Percentiles rank a stretch among this genome's conserved stretches.
phyloP scores from a whole-genome alignment of 2,329 filamentous ascomycete species.

The Amauroascus verrucosus region DNA sequence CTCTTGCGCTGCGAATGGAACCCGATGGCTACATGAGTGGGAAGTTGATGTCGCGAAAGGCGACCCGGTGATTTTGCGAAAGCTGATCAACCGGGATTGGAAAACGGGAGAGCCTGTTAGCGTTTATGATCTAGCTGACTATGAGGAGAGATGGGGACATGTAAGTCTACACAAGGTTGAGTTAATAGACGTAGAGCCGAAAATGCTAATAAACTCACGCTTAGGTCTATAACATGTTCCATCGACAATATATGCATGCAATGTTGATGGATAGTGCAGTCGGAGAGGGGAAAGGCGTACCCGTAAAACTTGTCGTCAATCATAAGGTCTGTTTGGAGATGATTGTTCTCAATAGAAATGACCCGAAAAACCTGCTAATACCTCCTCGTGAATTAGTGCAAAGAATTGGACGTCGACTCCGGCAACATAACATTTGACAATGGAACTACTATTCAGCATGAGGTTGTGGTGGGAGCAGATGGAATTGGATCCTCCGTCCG shows the following conservation, averaged over 20 bases:
- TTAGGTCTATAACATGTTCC: conserved; percentile 56
- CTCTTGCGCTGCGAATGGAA: conserved; percentile 59
- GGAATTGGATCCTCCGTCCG: conserved; percentile 58
- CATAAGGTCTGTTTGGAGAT: conserved; percentile 36
- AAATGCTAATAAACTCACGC: not conserved
- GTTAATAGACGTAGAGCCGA: not conserved
- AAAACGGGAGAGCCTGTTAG: conserved; percentile 56
- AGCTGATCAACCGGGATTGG: conserved; percentile 61
- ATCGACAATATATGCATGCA: conserved; percentile 57
- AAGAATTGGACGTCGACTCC: conserved; percentile 43
- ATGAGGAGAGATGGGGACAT: conserved; percentile 55
- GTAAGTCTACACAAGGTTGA: conserved; percentile 20
- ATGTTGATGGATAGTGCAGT: conserved; percentile 55
- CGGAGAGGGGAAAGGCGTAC: conserved; percentile 44
- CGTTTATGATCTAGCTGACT: conserved; percentile 54
- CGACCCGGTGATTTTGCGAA: conserved; percentile 54
- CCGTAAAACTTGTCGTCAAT: conserved; percentile 48
- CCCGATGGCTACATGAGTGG: conserved; percentile 61
- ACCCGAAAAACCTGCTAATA: not conserved
- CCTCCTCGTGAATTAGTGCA: conserved; percentile 29
- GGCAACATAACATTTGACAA: conserved; percentile 47
- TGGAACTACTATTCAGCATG: conserved; percentile 42
- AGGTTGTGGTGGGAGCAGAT: conserved; percentile 54
- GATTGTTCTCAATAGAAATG: not conserved
- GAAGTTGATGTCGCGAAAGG: conserved; percentile 53